Conservation (phyloP, 805 yeast genomes). For the Diddensiella caesifluorescens region DNA sequence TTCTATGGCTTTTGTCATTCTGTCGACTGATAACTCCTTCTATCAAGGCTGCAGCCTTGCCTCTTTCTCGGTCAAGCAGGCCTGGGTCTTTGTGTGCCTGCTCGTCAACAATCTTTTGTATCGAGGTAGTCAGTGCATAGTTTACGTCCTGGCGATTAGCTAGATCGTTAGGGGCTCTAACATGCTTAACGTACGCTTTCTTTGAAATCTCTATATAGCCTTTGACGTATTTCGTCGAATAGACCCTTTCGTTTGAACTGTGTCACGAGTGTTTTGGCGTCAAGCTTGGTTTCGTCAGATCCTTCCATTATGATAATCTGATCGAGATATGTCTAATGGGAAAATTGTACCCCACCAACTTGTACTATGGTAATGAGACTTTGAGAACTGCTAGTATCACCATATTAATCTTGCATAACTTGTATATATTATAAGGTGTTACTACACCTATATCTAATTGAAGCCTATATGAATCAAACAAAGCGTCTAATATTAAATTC, state of each 20-base stretch:
- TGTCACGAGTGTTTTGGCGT: conserved; percentile 14
- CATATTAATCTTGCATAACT: too few relatives aligned
- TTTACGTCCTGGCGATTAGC: conserved; percentile 11
- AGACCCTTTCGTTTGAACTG: conserved; percentile 23
- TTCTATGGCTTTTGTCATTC: conserved; percentile 4
- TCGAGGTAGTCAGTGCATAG: conserved; percentile 13
- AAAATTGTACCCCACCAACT: too few relatives aligned
- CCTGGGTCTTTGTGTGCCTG: conserved; percentile 22
- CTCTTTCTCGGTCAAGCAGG: conserved; percentile 21
- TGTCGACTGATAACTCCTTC: conserved; percentile 22
- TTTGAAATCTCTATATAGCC: conserved; percentile 18
- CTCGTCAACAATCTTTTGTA: conserved; percentile 22
- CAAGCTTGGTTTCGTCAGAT: too few relatives aligned
- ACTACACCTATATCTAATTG: too few relatives aligned
- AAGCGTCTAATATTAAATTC: too few relatives aligned
- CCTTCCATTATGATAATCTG: too few relatives aligned
- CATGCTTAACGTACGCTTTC: conserved; percentile 19
- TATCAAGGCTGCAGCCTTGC: conserved; percentile 24
- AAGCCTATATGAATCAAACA: too few relatives aligned
- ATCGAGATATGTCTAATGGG: too few relatives aligned
- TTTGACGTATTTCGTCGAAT: conserved; percentile 22
- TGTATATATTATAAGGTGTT: too few relatives aligned
- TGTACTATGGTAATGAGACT: too few relatives aligned
- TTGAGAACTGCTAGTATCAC: too few relatives aligned
- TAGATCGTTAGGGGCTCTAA: not conserved